Percentiles rank a stretch among this genome's conserved stretches.
Evolutionary conservation across 192 early-diverging fungal species (phyloP).

Genomic region (Rhizoclosmatium sp.): DNA sequence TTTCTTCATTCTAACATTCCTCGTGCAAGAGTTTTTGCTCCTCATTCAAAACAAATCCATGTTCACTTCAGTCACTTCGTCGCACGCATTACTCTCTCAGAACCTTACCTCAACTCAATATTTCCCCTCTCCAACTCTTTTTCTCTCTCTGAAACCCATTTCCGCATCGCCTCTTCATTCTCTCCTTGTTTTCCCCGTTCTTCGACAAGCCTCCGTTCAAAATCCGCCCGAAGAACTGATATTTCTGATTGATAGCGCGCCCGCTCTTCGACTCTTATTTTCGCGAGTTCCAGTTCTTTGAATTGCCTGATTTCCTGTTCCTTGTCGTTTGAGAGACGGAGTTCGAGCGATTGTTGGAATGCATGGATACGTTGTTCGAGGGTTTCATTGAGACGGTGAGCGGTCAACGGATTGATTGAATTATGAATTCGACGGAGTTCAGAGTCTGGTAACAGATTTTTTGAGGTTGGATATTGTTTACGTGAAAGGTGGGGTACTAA

Average conservation of each 20-base stretch:
- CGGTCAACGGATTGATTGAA: not conserved
- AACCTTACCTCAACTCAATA: conserved; percentile 5
- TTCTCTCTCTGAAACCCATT: conserved; percentile 46
- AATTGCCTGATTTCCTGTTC: conserved; percentile 45
- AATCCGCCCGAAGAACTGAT: conserved; percentile 21
- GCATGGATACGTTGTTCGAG: conserved; percentile 49
- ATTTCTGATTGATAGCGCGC: conserved; percentile 42
- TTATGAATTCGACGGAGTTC: conserved; percentile 27
- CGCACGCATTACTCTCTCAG: too few species aligned
- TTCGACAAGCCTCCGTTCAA: conserved; percentile 40
- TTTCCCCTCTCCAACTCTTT: conserved; percentile 51
- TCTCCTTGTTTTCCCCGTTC: conserved; percentile 21
- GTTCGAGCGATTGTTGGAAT: conserved; percentile 55
- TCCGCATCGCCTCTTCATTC: conserved; percentile 33
- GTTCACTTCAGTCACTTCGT: too few species aligned
- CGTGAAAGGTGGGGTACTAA: too few species aligned
- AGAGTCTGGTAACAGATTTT: not conserved
- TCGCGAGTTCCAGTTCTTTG: conserved; percentile 55
- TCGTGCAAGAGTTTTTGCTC: too few species aligned
- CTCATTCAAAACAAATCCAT: too few species aligned
- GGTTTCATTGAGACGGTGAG: conserved; percentile 9
- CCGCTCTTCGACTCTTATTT: conserved; percentile 56
- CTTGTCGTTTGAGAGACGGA: conserved; percentile 36
- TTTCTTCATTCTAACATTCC: too few species aligned
- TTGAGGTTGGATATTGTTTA: too few species aligned